Percentiles rank a stretch among this genome's conserved stretches.
Evolutionary conservation across 1,139 yeast genomes (phyloP).

Genomic region (Zygosaccharomyces sapae): DNA sequence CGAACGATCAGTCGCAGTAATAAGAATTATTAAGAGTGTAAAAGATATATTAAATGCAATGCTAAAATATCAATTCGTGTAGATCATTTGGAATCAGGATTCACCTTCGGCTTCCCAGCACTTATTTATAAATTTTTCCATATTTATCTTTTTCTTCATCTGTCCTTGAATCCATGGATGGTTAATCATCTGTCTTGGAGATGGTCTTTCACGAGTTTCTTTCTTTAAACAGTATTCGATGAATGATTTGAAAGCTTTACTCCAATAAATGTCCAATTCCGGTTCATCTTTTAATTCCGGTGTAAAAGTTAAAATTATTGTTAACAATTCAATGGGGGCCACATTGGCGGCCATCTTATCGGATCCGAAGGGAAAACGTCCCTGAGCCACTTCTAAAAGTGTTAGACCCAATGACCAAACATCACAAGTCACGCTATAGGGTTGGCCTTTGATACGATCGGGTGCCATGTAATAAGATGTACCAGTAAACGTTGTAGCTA

Average conservation of each 20-base stretch:
- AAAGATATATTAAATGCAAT: conserved; percentile 2
- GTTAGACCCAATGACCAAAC: conserved; percentile 96
- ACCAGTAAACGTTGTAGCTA: conserved; percentile 95
- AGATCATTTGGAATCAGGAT: too few relatives aligned
- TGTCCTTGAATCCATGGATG: conserved; percentile 92
- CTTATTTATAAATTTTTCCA: conserved; percentile 79
- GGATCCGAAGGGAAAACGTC: conserved; percentile 66
- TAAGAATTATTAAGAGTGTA: background rate
- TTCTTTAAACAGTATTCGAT: conserved; percentile 76
- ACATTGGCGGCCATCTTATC: conserved; percentile 39
- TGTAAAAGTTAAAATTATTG: conserved; percentile 75
- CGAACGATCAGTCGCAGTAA: background rate
- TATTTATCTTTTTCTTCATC: conserved; percentile 62
- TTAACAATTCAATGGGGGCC: conserved; percentile 81
- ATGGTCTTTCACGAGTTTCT: conserved; percentile 74
- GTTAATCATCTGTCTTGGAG: conserved; percentile 84
- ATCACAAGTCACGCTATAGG: conserved; percentile 90
- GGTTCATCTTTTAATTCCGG: conserved; percentile 79
- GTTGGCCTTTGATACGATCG: conserved; percentile 90
- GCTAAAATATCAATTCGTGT: background rate
- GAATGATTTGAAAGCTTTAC: conserved; percentile 76
- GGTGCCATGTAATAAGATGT: conserved; percentile 98
- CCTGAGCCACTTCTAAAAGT: conserved; percentile 84
- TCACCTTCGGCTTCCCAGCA: conserved; percentile 55
- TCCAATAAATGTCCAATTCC: conserved; percentile 72